Conservation (phyloP, 2,329 filamentous ascomycete genomes). For the Cercospora sesami region DNA sequence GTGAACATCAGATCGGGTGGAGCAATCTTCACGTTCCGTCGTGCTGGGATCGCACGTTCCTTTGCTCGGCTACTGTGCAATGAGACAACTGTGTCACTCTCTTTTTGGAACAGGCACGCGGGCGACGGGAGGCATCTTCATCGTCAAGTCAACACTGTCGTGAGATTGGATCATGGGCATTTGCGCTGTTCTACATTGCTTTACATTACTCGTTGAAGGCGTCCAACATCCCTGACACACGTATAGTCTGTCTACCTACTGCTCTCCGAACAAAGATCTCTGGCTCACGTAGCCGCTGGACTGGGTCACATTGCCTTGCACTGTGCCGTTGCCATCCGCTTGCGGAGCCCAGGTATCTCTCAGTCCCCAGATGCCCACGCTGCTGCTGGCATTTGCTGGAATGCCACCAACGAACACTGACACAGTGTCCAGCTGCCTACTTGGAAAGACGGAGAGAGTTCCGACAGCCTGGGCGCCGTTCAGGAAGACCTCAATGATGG, state of each 20-base stretch:
- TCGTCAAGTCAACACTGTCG: background rate
- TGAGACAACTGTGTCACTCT: background rate
- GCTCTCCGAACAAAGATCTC: slow-evolving; percentile 10
- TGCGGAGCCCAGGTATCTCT: slow-evolving; percentile 43
- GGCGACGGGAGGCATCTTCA: background rate
- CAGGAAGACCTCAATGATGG: slow-evolving; percentile 57
- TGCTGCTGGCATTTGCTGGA: slow-evolving; percentile 41
- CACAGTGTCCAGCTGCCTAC: slow-evolving; percentile 44
- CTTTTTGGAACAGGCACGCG: background rate
- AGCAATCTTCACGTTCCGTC: background rate
- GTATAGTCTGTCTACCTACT: background rate
- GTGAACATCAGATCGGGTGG: background rate
- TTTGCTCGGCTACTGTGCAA: background rate
- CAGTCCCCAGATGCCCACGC: slow-evolving; percentile 44
- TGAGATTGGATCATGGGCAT: background rate
- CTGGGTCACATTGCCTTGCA: slow-evolving; percentile 37
- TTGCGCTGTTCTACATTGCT: background rate
- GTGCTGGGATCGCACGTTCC: background rate
- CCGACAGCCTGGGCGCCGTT: slow-evolving; percentile 53
- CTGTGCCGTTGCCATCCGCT: slow-evolving; percentile 36
- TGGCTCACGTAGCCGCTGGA: background rate
- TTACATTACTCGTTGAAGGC: background rate
- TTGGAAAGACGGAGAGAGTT: slow-evolving; percentile 55
- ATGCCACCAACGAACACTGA: slow-evolving; percentile 41
- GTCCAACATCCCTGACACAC: background rate